These are phyloP conservation scores for Daedaleopsis sinensis DNA, from an alignment of 768 basidiomycete genomes.

Conservation along the genomic window DNA sequence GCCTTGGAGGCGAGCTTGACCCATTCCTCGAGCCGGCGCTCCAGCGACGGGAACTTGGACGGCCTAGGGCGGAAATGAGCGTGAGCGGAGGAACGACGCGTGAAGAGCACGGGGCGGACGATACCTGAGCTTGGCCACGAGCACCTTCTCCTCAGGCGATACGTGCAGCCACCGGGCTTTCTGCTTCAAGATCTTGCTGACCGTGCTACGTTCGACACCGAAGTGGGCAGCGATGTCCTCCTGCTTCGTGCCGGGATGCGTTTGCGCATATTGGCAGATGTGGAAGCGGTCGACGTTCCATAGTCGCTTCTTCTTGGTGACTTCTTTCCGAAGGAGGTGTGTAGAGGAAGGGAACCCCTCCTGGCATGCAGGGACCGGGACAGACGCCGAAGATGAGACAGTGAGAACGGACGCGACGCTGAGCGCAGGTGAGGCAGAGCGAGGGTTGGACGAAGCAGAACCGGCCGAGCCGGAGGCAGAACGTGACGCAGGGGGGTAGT, in stretches of 20 bases:
- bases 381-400: conserved; percentile 36
- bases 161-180: conserved; percentile 82
- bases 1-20: conserved; percentile 56
- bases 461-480: conserved; percentile 49
- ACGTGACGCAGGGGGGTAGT: conserved; percentile 36
- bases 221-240: conserved; percentile 81
- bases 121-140: conserved; percentile 73
- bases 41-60: conserved; percentile 81
- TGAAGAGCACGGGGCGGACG: conserved; percentile 3
- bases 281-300: conserved; percentile 73
- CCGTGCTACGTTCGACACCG: conserved; percentile 88
- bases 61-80: conserved; percentile 46
- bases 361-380: not conserved
- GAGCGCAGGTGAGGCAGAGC: conserved; percentile 63
- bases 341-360: not conserved
- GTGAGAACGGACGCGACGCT: conserved; percentile 59
- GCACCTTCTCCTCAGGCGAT: conserved; percentile 56
- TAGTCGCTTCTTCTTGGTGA: conserved; percentile 75
- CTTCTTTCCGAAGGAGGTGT: conserved; percentile 26
- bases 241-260: conserved; percentile 72
- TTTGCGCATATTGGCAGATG: conserved; percentile 69
- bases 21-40: conserved; percentile 63
- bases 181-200: conserved; percentile 88
- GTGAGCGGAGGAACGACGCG: not conserved
- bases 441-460: conserved; percentile 43